Evolutionary conservation across 805 yeast species (phyloP).

Genomic region (Wickerhamiella vanderwaltii): DNA sequence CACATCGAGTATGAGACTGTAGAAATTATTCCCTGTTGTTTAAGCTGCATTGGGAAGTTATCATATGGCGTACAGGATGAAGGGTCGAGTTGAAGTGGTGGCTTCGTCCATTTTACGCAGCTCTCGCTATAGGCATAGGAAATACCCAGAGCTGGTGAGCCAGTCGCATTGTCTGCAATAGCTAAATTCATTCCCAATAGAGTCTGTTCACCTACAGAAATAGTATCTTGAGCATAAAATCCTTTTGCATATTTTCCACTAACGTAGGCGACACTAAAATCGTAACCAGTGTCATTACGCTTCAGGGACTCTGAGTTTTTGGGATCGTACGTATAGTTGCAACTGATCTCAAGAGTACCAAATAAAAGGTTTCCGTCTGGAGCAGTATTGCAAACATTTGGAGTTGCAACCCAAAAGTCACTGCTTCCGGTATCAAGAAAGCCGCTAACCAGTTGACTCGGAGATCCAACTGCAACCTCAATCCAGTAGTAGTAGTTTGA

Average conservation of each 20-base stretch:
- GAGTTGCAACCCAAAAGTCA: conserved; percentile 46
- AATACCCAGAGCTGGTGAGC: conserved; percentile 60
- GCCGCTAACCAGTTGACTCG: conserved; percentile 39
- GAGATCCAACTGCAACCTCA: conserved; percentile 37
- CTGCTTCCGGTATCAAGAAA: conserved; percentile 62
- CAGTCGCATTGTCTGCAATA: conserved; percentile 49
- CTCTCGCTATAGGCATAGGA: conserved; percentile 51
- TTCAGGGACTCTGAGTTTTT: conserved; percentile 22
- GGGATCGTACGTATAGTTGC: conserved; percentile 18
- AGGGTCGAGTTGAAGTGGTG: conserved; percentile 2
- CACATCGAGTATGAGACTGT: conserved; percentile 35
- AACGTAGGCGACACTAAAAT: conserved; percentile 32
- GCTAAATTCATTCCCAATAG: conserved; percentile 49
- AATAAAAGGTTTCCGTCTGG: not conserved
- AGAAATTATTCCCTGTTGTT: conserved; percentile 30
- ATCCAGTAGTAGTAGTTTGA: conserved; percentile 19
- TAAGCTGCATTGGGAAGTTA: conserved; percentile 26
- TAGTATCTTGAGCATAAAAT: conserved; percentile 43
- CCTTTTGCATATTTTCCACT: conserved; percentile 38
- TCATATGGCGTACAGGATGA: conserved; percentile 14
- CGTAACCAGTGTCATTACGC: conserved; percentile 10
- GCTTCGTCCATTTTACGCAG: conserved; percentile 6
- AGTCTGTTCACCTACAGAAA: conserved; percentile 36
- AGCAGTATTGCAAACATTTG: conserved; percentile 16
- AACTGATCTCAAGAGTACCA: conserved; percentile 11